phyloP scores from a whole-genome alignment of 1,284 basidiomycete genomes.

The Ganoderma leucocontextum region DNA sequence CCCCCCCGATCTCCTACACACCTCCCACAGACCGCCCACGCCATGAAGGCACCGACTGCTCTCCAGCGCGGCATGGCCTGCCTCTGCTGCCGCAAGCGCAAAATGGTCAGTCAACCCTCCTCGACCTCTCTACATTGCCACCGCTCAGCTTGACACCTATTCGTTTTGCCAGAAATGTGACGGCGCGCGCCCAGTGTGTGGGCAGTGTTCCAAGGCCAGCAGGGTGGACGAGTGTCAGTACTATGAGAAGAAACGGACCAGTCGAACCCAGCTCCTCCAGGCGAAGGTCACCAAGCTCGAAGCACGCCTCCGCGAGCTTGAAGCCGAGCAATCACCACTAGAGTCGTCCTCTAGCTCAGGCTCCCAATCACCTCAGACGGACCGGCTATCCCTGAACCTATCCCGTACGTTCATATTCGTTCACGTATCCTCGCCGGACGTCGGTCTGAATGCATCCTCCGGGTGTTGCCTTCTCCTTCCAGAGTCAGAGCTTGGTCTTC shows the following conservation, averaged over 20 bases:
- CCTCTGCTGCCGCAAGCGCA: constrained; percentile 66
- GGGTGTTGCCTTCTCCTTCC: not conserved
- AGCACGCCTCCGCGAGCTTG: constrained; percentile 61
- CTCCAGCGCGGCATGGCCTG: constrained; percentile 67
- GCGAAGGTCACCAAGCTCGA: constrained; percentile 64
- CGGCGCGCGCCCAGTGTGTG: constrained; percentile 62
- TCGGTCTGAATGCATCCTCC: not conserved
- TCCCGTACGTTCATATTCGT: constrained; percentile 9
- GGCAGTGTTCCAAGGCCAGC: constrained; percentile 64
- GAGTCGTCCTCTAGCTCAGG: constrained; percentile 31
- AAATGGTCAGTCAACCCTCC: constrained; percentile 54
- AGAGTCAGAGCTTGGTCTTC: constrained; percentile 21
- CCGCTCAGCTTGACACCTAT: constrained; percentile 19
- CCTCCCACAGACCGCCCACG: constrained; percentile 16
- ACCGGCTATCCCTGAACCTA: constrained; percentile 12
- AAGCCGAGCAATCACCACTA: constrained; percentile 42
- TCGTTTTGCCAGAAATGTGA: constrained; percentile 59
- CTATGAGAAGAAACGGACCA: constrained; percentile 68
- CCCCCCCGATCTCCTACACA: constrained; percentile 19
- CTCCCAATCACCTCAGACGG: constrained; percentile 28
- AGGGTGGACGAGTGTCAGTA: constrained; percentile 61
- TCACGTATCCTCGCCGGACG: not conserved
- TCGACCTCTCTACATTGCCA: not conserved
- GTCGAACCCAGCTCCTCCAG: constrained; percentile 65
- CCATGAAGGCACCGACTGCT: constrained; percentile 44